Base-by-base conservation (phyloP, 2,329 filamentous ascomycete species). In the Aspergillus uvarum region DNA sequence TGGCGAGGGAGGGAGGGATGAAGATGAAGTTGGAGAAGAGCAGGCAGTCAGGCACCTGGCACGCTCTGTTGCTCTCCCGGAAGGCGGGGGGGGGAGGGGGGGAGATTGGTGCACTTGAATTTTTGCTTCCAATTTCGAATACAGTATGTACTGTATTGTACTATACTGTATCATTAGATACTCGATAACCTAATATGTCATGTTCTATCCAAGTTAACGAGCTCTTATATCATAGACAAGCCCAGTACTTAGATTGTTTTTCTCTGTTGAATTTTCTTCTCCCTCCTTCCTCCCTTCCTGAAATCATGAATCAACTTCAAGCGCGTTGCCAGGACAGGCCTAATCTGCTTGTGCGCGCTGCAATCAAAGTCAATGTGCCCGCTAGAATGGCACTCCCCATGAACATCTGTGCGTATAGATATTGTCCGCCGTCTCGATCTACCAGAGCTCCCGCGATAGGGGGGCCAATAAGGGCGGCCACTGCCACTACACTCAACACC, bases 381-480 rank as follows among this genome's bases (percentile, higher is more conserved):
- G 77, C 65, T 19, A 82, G 59, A 58, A 85, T 72, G 14, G 74
- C 72, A 54, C 72, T 68, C 0, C 78, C 83, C 47, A 81, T 78
- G 69, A 82, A 84, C 59, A 82, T 76, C 71, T 85, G 82, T 16
- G 82, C 80, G 65, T 80, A 81, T 38, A 82, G 59, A 68, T 82
- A 85, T 7, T 72, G 65, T 0, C 82, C 82, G 11, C 73, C 63
- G 24, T 77, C 75, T 11, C 66, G 71, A 60, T 81, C 69, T 22
- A 86, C 77, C 63, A 86, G 68, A 2, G 79, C 80, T 3, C 83
- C 84, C 2, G 79, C 82, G 60, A 85, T 82, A 0, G 84, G 82
- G 4, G 83, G 80, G 0, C 84, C 84, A 3, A 80, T 83, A 54
- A 86, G 69, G 2, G 78, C 79, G 0, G 83, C 81, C 54, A 86